Percentiles rank a stretch among this genome's conserved stretches.
These are phyloP conservation scores for Rhizopogon vesiculosus DNA, from an alignment of 768 basidiomycete genomes.

Conservation along the genomic window DNA sequence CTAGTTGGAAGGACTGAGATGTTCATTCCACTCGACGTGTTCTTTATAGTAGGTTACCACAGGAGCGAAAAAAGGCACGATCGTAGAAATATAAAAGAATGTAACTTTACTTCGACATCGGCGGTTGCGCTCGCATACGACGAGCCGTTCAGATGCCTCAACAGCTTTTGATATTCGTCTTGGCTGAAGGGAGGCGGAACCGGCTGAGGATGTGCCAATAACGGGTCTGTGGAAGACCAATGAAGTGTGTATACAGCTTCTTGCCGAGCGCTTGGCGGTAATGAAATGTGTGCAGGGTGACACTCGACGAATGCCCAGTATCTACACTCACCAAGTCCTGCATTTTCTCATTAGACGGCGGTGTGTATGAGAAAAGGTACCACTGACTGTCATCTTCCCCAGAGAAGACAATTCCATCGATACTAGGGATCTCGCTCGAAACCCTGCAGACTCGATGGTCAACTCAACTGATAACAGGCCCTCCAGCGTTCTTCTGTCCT, in stretches of 20 bases:
- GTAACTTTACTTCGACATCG: no score
- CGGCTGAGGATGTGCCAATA: constrained; percentile 55
- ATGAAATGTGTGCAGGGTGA: constrained; percentile 66
- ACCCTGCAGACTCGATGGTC: constrained; percentile 58
- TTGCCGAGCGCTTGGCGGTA: constrained; percentile 49
- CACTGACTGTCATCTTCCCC: constrained; percentile 40
- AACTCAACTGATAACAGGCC: constrained; percentile 53
- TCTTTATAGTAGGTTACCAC: no score
- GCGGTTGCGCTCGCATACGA: no score
- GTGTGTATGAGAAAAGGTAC: background rate
- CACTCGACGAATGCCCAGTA: constrained; percentile 81
- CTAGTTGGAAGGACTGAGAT: no score
- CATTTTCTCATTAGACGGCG: background rate
- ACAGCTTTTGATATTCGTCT: constrained; percentile 74
- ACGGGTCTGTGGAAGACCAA: constrained; percentile 79
- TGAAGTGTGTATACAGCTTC: constrained; percentile 75
- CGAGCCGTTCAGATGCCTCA: constrained; percentile 44
- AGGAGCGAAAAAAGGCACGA: no score
- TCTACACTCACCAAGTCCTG: constrained; percentile 69
- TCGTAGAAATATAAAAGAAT: no score
- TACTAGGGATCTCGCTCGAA: constrained; percentile 38
- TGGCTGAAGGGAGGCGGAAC: constrained; percentile 66
- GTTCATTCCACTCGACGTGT: no score
- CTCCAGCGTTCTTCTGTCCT: constrained; percentile 23
- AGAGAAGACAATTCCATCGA: constrained; percentile 16